Base-by-base conservation (phyloP, 2,329 filamentous ascomycete species). In the Fusarium buxicola region DNA sequence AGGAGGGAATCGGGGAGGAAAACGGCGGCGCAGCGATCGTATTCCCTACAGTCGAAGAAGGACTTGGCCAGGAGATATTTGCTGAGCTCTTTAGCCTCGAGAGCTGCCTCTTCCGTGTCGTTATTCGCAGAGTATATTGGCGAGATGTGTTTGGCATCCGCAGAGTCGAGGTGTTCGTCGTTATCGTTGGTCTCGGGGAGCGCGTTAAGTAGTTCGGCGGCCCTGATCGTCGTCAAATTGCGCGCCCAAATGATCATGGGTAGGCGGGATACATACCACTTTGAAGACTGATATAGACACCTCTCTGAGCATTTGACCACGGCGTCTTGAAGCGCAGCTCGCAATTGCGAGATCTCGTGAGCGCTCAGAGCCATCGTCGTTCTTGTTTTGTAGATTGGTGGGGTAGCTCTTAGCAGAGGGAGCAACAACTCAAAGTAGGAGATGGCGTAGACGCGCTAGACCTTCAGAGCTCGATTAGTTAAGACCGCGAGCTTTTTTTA, bases 21-120 rank as follows among this genome's bases (percentile, higher is more conserved):
- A 34, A 96, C 90, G 47, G 92, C 91, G 27, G 94, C 91, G 75
- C 94, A 97, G 63, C 95, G 91, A 73, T 98, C 94, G 71, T 90
- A 98, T 75, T 99, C 95, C 68, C 92, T 90, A 69, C 93, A 97
- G 76, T 98, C 94, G 74, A 98, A 98, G 68, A 96, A 90, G 0
- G 94, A 91, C 75, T 97, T 97, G 49, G 95, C 94, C 16, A 98
- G 83, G 3, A 98, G 85, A 73, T 94, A 98, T 71, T 88, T 91
- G 77, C 90, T 88, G 30, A 92, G 81, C 76, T 98, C 94, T 69
- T 84, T 87, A 1, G 89, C 85, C 74, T 98, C 94, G 3, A 96
- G 83, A 1, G 83, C 80, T 10, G 89, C 88, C 80, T 97, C 93
- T 55, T 85, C 83, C 1, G 88, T 85, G 69, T 96, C 91, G 55